Conservation (phyloP, 768 basidiomycete genomes). For the Amylocystis lapponica region DNA sequence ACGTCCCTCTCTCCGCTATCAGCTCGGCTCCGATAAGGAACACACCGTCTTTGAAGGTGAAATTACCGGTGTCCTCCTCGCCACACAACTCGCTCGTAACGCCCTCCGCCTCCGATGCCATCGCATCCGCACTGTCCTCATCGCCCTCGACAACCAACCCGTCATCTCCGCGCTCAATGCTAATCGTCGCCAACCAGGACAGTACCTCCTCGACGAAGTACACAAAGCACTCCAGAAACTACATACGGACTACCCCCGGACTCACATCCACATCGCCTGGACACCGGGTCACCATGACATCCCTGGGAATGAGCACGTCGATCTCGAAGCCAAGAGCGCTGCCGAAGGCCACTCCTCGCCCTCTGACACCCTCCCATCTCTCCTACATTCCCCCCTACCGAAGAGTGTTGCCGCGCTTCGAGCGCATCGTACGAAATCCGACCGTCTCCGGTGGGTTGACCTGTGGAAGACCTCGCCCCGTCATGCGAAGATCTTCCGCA, state of each 20-base stretch:
- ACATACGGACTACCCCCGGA: not conserved
- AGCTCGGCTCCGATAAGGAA: conserved; percentile 16
- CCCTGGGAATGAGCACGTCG: conserved; percentile 10
- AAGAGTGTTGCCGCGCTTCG: not conserved
- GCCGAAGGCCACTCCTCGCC: conserved; percentile 5
- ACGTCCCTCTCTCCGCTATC: conserved; percentile 3
- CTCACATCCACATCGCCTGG: conserved; percentile 6
- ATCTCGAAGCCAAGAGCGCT: conserved; percentile 9
- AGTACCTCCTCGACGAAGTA: conserved; percentile 7
- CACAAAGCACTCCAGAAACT: not conserved
- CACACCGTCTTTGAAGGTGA: conserved; percentile 29
- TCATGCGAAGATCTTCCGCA: not conserved
- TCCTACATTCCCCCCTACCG: conserved; percentile 8
- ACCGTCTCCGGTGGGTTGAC: too few relatives aligned
- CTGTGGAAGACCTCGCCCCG: conserved; percentile 4
- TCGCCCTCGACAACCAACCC: not conserved
- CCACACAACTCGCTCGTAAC: not conserved
- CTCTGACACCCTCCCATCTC: conserved; percentile 3
- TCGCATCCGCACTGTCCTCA: conserved; percentile 1
- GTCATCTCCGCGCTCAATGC: too few relatives aligned
- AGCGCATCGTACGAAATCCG: too few relatives aligned
- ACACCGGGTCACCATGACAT: conserved; percentile 8
- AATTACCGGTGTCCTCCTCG: conserved; percentile 22
- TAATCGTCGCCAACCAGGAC: not conserved
- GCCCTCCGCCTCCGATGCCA: conserved; percentile 7